Conservation (phyloP, 2,329 filamentous ascomycete species). For the Pseudophaeomoniella oleicola region DNA sequence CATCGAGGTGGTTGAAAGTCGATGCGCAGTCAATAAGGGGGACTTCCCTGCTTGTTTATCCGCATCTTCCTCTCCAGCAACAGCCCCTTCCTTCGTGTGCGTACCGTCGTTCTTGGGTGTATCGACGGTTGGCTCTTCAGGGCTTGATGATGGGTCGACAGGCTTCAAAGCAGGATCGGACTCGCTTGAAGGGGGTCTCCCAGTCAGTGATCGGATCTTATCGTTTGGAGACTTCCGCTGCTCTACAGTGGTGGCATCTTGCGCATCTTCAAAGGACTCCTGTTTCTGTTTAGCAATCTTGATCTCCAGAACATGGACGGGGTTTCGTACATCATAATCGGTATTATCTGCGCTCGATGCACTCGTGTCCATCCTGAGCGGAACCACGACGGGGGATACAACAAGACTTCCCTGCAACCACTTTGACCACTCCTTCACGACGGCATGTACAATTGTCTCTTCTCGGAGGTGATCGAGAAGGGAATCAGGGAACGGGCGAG, state of each 20-base stretch:
- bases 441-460: too few species aligned
- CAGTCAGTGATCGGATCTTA: conserved; percentile 49
- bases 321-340: conserved; percentile 26
- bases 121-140: conserved; percentile 1
- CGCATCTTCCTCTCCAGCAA: conserved; percentile 15
- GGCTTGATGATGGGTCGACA: conserved; percentile 16
- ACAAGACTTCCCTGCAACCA: too few species aligned
- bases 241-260: conserved; percentile 37
- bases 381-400: too few species aligned
- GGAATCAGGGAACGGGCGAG: too few species aligned
- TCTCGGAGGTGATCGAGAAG: too few species aligned
- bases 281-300: conserved; percentile 18
- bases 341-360: conserved; percentile 23
- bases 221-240: conserved; percentile 16
- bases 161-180: conserved; percentile 21
- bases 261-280: conserved; percentile 75
- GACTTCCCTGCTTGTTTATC: conserved; percentile 27
- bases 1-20: conserved; percentile 42
- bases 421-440: too few species aligned
- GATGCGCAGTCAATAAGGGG: conserved; percentile 36
- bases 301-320: conserved; percentile 4
- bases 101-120: conserved; percentile 7
- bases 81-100: conserved; percentile 12
- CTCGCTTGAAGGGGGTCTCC: conserved; percentile 25
- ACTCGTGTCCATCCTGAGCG: conserved; percentile 16